A percentile compares a stretch with the other conserved stretches of the same genome.
Evolutionary conservation across 2,329 filamentous ascomycete species (phyloP).

Genomic region (Penicillium sumatraense): DNA sequence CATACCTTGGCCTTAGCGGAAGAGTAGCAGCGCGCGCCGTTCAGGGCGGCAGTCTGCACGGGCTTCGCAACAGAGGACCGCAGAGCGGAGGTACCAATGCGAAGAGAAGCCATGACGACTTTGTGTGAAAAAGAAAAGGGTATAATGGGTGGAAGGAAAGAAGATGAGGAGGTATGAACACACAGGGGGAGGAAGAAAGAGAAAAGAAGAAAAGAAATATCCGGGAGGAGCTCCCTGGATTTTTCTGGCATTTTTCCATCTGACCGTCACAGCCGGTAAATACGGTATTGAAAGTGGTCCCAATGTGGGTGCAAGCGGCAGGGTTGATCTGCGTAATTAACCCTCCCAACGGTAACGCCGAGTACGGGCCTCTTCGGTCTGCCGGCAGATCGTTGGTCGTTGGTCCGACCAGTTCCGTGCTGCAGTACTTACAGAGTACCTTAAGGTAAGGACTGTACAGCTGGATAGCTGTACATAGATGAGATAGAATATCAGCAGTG

Average conservation of each 20-base stretch:
- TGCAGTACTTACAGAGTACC: neutral
- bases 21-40: slow-evolving; percentile 87
- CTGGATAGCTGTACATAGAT: neutral
- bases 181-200: slow-evolving; percentile 41
- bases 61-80: slow-evolving; percentile 74
- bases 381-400: slow-evolving; percentile 27
- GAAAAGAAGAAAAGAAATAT: slow-evolving; percentile 39
- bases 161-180: slow-evolving; percentile 35
- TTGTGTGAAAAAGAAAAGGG: slow-evolving; percentile 25
- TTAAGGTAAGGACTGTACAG: no score
- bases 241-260: slow-evolving; percentile 40
- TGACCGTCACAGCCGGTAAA: slow-evolving; percentile 30
- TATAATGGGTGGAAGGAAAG: slow-evolving; percentile 27
- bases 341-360: slow-evolving; percentile 24
- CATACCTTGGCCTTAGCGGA: slow-evolving; percentile 80
- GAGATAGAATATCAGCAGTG: no score
- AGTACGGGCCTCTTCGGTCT: slow-evolving; percentile 20
- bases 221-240: slow-evolving; percentile 34
- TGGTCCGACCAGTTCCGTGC: slow-evolving; percentile 24
- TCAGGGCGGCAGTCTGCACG: slow-evolving; percentile 74
- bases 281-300: slow-evolving; percentile 22
- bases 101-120: slow-evolving; percentile 78
- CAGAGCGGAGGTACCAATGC: slow-evolving; percentile 80
- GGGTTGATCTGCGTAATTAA: slow-evolving; percentile 29
- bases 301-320: neutral